Evolutionary conservation across 2,329 filamentous ascomycete species (phyloP).

Genomic region (Epichloe typhina): DNA sequence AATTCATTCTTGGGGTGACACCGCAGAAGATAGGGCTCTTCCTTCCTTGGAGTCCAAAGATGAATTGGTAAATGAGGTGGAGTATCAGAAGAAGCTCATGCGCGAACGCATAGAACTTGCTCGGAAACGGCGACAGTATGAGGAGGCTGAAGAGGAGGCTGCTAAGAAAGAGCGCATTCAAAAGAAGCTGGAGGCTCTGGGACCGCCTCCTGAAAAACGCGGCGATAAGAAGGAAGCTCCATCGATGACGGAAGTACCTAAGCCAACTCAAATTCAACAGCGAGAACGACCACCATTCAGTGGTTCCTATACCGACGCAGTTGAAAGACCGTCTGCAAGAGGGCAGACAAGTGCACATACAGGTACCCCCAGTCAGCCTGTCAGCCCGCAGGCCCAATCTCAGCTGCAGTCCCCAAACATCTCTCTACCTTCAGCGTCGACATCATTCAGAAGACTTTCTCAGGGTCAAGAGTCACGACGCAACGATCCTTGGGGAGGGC

Average conservation of each 20-base stretch:
- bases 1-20: constrained; percentile 19
- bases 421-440: constrained; percentile 7
- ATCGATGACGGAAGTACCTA: constrained; percentile 27
- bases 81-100: constrained; percentile 60
- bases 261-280: constrained; percentile 22
- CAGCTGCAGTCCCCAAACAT: constrained; percentile 9
- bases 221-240: constrained; percentile 37
- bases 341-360: constrained; percentile 1
- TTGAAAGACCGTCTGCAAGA: neutral
- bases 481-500: constrained; percentile 24
- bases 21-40: constrained; percentile 18
- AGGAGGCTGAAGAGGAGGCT: constrained; percentile 61
- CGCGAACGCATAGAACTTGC: constrained; percentile 55
- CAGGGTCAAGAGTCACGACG: constrained; percentile 21
- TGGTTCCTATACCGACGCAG: constrained; percentile 7
- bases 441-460: constrained; percentile 15
- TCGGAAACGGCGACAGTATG: constrained; percentile 52
- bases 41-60: constrained; percentile 18
- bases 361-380: neutral
- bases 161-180: constrained; percentile 57
- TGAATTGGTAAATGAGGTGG: constrained; percentile 40
- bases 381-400: constrained; percentile 3
- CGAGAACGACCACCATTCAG: constrained; percentile 12
- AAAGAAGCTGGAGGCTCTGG: constrained; percentile 58
- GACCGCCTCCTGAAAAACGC: constrained; percentile 48